Conservation (phyloP, 2,329 filamentous ascomycete species). For the Alternaria solani region DNA sequence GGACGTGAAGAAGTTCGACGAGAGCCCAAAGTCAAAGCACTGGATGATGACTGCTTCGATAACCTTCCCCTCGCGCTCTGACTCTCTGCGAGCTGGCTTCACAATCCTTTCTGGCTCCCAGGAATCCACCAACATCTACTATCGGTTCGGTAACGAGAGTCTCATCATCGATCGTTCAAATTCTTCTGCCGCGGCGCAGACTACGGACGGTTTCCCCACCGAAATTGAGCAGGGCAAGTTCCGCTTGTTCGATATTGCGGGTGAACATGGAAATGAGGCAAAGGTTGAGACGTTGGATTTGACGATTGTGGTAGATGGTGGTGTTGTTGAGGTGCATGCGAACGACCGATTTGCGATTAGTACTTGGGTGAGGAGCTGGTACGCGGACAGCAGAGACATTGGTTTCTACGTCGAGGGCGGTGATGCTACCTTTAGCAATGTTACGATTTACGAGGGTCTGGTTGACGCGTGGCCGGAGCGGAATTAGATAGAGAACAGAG, state of each 20-base stretch:
- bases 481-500: conserved; percentile 45
- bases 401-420: conserved; percentile 26
- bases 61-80: conserved; percentile 50
- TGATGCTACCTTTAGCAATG: conserved; percentile 36
- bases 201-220: conserved; percentile 51
- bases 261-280: conserved; percentile 26
- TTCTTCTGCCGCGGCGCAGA: conserved; percentile 52
- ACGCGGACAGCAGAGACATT: conserved; percentile 27
- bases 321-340: conserved; percentile 51
- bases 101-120: conserved; percentile 52
- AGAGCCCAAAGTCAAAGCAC: conserved; percentile 48
- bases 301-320: conserved; percentile 53
- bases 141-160: conserved; percentile 57
- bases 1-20: conserved; percentile 21
- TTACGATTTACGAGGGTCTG: conserved; percentile 29
- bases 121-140: conserved; percentile 56
- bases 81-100: conserved; percentile 52
- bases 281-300: conserved; percentile 51
- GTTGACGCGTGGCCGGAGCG: conserved; percentile 22
- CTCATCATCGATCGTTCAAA: conserved; percentile 54
- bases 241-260: conserved; percentile 52
- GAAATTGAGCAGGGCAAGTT: conserved; percentile 51
- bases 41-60: conserved; percentile 51
- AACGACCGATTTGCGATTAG: conserved; percentile 55
- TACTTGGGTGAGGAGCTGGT: conserved; percentile 54